Base-by-base conservation (phyloP, 1,284 basidiomycete species). In the Calocybe gambosa region DNA sequence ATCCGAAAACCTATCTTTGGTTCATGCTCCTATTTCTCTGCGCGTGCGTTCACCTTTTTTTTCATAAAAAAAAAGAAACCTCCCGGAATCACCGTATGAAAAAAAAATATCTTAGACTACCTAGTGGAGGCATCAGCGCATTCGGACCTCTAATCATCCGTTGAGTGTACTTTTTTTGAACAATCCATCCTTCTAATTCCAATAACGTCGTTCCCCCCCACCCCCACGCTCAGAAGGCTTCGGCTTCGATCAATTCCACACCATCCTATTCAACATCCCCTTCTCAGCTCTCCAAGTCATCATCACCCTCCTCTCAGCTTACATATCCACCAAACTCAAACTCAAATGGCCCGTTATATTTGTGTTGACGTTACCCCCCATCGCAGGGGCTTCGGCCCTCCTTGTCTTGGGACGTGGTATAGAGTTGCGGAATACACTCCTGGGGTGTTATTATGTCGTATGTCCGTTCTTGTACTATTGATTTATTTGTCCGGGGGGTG, bases 331-430 rank as follows among this genome's bases (percentile, higher is more conserved):
- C 51, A 63, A 62, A 45, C 66, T 71, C 54, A 75, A 75, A 58
- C 60, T 75, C 25, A 70, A 75, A 49, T 76, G 67, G 64, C 73
- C 74, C 12, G 71, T 77, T 20, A 54, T 77, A 25, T 69, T 76
- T 51, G 60, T 53, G 21, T 56, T 69, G 12, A 60, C 62, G 15
- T 55, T 73, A 9, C 65, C 67, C 3, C 64, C 70, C 1, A 72
- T 73, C 33, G 69, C 59, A 8, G 68, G 68, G 36, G 64, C 65
- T 6, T 51, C 63, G 6, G 69, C 66, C 0, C 55, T 73, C 16
- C 56, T 62, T 36, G 56, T 54, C 1, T 55, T 71, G 3, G 63
- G 63, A 15, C 62, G 69, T 31, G 63, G 58, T 8, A 33, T 55
- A 1, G 60, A 59, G 19, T 46, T 64, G 39, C 54, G 56, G 35